Conservation (phyloP, 2,329 filamentous ascomycete genomes). For the Hypoxylon sp. region DNA sequence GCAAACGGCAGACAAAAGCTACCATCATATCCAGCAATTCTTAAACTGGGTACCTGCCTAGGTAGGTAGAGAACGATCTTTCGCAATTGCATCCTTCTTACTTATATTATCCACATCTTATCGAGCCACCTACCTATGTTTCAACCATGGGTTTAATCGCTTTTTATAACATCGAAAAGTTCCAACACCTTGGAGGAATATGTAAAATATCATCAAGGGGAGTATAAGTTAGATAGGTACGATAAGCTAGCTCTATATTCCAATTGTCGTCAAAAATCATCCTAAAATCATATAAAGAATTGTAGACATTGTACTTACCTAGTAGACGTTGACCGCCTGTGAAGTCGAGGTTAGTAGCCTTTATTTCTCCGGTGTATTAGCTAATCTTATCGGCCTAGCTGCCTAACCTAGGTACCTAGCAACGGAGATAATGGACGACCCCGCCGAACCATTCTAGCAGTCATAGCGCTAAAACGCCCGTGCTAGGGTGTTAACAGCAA, state of each 20-base stretch:
- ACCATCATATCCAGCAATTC: neutral
- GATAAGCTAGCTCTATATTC: no score
- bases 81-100: no score
- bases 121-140: constrained; percentile 1
- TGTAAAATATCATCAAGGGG: no score
- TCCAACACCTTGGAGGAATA: neutral
- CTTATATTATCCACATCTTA: neutral
- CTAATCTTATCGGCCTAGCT: neutral
- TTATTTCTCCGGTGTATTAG: neutral
- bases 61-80: neutral
- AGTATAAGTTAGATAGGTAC: no score
- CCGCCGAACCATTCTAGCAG: neutral
- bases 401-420: neutral
- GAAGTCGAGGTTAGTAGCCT: neutral
- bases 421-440: neutral
- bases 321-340: no score
- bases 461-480: constrained; percentile 11
- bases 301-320: no score
- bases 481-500: constrained; percentile 14
- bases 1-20: neutral
- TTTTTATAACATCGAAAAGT: neutral
- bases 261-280: no score
- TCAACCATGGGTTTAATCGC: neutral
- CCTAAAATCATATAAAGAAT: no score
- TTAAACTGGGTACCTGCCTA: no score